Evolutionary conservation across 345 rosid species (phyloP).

Genomic region (Salix dunnii): DNA sequence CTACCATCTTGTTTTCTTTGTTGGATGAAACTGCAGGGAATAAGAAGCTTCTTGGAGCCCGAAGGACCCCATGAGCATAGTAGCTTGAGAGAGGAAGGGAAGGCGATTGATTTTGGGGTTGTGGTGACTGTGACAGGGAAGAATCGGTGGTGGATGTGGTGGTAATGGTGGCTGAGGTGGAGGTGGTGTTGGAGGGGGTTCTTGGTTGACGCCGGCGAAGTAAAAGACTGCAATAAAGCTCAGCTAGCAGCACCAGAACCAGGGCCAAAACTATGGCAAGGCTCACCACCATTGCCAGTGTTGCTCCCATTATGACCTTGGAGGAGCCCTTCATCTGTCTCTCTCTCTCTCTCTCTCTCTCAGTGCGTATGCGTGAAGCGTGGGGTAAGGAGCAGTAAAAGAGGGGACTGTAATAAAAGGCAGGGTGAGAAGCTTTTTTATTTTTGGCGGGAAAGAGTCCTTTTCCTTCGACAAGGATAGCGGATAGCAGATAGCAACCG

Average conservation of each 20-base stretch:
- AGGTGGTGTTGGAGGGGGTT: conserved; percentile 19
- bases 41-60: conserved; percentile 54
- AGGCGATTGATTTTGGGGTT: conserved; percentile 14
- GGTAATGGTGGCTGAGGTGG: conserved; percentile 23
- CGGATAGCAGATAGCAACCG: conserved; percentile 12
- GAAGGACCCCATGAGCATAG: conserved; percentile 64
- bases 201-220: conserved; percentile 43
- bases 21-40: conserved; percentile 31
- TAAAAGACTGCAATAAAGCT: conserved; percentile 81
- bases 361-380: background rate
- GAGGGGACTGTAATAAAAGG: conserved; percentile 7
- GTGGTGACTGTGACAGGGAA: conserved; percentile 23
- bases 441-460: conserved; percentile 48
- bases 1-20: conserved; percentile 13
- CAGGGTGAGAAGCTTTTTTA: background rate
- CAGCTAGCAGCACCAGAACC: conserved; percentile 69
- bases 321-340: conserved; percentile 64
- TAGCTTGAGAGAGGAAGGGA: conserved; percentile 38
- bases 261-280: conserved; percentile 69
- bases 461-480: conserved; percentile 17
- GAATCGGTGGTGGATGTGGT: conserved; percentile 6
- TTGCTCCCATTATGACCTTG: conserved; percentile 81
- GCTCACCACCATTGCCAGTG: conserved; percentile 70
- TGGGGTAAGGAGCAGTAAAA: conserved; percentile 3
- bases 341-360: conserved; percentile 9